phyloP scores from a whole-genome alignment of 202 grass and related monocot genomes.

The Carex sylvatica region DNA sequence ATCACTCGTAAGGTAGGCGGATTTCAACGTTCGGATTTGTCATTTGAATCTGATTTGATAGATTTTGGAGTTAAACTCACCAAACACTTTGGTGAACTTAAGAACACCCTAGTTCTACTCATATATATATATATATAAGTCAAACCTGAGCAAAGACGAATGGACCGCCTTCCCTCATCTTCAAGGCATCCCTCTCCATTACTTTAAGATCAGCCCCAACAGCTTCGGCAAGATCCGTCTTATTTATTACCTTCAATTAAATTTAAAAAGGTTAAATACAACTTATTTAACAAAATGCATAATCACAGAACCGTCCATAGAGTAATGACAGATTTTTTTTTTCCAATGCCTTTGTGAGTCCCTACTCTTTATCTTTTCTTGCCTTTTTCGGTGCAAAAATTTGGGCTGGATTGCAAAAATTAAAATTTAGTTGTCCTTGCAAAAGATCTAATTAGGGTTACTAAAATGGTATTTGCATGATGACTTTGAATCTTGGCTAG shows the following conservation, averaged over 20 bases:
- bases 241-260: slow-evolving; percentile 80
- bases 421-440: neutral
- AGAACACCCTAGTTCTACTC: too few relatives aligned
- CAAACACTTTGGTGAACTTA: too few relatives aligned
- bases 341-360: neutral
- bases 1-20: too few relatives aligned
- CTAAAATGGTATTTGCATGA: neutral
- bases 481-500: neutral
- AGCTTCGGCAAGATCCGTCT: slow-evolving; percentile 79
- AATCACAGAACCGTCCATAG: neutral
- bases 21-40: too few relatives aligned
- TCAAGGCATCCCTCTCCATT: slow-evolving; percentile 79
- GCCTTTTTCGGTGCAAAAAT: neutral
- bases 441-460: neutral
- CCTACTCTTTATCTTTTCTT: neutral
- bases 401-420: neutral
- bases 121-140: neutral
- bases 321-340: neutral
- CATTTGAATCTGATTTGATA: too few relatives aligned
- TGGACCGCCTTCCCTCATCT: slow-evolving; percentile 91
- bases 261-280: neutral
- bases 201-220: slow-evolving; percentile 78
- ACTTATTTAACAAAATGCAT: neutral
- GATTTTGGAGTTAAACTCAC: too few relatives aligned
- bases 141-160: slow-evolving; percentile 88